phyloP scores from a whole-genome alignment of 169 alveolate species.

The Babesia ovis region DNA sequence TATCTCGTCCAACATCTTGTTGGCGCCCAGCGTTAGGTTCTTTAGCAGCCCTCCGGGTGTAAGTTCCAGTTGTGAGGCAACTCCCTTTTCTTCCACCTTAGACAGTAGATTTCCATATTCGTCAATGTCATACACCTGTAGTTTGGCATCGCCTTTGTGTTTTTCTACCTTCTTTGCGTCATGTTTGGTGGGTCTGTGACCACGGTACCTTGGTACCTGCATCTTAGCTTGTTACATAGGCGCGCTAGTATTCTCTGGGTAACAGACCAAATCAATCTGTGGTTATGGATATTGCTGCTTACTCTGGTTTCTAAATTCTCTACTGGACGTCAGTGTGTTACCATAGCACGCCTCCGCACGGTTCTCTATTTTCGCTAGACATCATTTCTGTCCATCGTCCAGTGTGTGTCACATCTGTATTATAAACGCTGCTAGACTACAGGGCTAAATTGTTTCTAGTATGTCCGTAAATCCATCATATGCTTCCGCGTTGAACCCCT shows the following conservation, averaged over 20 bases:
- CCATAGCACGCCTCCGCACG: conserved; percentile 28
- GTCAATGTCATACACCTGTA: conserved; percentile 13
- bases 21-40: conserved; percentile 1
- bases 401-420: background rate
- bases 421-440: too few relatives aligned
- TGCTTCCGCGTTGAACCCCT: too few relatives aligned
- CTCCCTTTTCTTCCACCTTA: background rate
- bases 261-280: too few relatives aligned
- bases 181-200: background rate
- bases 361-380: background rate
- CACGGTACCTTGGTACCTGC: conserved; percentile 4
- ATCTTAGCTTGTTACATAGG: too few relatives aligned
- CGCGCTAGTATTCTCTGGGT: too few relatives aligned
- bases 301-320: too few relatives aligned
- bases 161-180: background rate
- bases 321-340: conserved; percentile 8
- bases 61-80: conserved; percentile 27
- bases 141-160: background rate
- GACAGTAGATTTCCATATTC: conserved; percentile 17
- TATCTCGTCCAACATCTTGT: background rate
- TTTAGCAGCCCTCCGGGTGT: conserved; percentile 10
- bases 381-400: background rate
- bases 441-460: too few relatives aligned
- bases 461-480: too few relatives aligned
- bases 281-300: too few relatives aligned